phyloP scores from a whole-genome alignment of 768 basidiomycete species.

The Sarcodon sp. region DNA sequence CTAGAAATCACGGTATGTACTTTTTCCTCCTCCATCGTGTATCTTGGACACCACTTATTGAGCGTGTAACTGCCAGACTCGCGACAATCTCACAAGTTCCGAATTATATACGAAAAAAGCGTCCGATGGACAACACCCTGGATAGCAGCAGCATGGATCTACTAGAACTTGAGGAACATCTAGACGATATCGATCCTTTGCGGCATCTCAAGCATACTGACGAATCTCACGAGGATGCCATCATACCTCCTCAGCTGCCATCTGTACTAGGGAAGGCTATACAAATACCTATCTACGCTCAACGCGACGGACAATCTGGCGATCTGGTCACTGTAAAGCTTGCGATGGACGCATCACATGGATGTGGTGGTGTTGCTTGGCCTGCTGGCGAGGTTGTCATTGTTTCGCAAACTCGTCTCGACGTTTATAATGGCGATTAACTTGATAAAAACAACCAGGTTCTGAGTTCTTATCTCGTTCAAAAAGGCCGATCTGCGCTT shows the following conservation, averaged over 20 bases:
- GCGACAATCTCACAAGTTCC: too few relatives aligned
- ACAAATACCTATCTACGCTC: conserved; percentile 33
- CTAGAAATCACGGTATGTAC: not conserved
- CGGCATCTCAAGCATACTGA: conserved; percentile 39
- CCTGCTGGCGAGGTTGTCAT: conserved; percentile 72
- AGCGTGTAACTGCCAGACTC: too few relatives aligned
- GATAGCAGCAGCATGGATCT: conserved; percentile 9
- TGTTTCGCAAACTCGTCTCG: not conserved
- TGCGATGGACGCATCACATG: conserved; percentile 67
- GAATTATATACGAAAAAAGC: too few relatives aligned
- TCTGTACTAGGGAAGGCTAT: conserved; percentile 21
- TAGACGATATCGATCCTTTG: conserved; percentile 46
- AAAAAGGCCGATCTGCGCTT: conserved; percentile 36
- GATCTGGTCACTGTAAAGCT: conserved; percentile 32
- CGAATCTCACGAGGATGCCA: conserved; percentile 16
- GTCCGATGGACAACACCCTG: not conserved
- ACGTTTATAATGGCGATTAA: not conserved
- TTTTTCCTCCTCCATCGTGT: too few relatives aligned
- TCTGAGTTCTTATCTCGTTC: conserved; percentile 61
- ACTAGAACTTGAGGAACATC: conserved; percentile 37
- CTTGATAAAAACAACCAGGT: conserved; percentile 33
- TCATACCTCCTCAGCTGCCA: conserved; percentile 42
- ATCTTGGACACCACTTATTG: too few relatives aligned
- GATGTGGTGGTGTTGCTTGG: conserved; percentile 90
- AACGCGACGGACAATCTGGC: conserved; percentile 12